Percentiles rank a stretch among this genome's conserved stretches.
These are phyloP conservation scores for Lachnellula arida DNA, from an alignment of 2,329 filamentous ascomycete species.

Conservation along the genomic window DNA sequence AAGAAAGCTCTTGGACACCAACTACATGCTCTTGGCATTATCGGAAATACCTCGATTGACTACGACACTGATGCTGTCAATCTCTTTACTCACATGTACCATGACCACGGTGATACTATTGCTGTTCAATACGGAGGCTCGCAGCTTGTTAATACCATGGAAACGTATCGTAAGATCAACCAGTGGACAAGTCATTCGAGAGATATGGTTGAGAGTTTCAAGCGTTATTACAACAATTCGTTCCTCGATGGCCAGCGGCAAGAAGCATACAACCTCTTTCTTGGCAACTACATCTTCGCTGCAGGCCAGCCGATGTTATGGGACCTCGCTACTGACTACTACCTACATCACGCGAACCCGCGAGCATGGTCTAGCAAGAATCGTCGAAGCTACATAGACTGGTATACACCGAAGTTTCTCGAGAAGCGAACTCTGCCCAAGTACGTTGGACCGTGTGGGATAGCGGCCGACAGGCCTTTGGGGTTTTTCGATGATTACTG, in stretches of 20 bases:
- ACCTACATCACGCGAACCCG: conserved; percentile 86
- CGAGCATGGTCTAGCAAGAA: conserved; percentile 61
- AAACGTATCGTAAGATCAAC: conserved; percentile 97
- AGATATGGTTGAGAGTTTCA: conserved; percentile 99
- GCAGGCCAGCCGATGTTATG: conserved; percentile 92
- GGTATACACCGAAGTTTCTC: conserved; percentile 76
- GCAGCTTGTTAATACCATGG: conserved; percentile 98
- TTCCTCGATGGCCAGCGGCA: conserved; percentile 97
- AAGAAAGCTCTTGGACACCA: conserved; percentile 91
- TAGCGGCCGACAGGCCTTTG: conserved; percentile 23
- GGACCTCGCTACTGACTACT: conserved; percentile 93
- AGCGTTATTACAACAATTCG: conserved; percentile 97
- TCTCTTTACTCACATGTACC: conserved; percentile 96
- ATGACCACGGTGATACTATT: conserved; percentile 96
- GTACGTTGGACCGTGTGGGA: conserved; percentile 16
- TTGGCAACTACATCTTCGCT: conserved; percentile 89
- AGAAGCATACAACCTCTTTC: conserved; percentile 94
- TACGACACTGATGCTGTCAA: conserved; percentile 97
- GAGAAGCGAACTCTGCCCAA: conserved; percentile 45
- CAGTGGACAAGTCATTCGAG: conserved; percentile 97
- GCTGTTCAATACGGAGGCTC: conserved; percentile 97
- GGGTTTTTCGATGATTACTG: conserved; percentile 86
- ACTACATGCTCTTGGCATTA: conserved; percentile 83
- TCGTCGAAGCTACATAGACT: conserved; percentile 74
- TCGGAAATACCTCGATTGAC: conserved; percentile 71